Conservation (phyloP, 208 protist genomes). For the Leishmania amazonensis region DNA sequence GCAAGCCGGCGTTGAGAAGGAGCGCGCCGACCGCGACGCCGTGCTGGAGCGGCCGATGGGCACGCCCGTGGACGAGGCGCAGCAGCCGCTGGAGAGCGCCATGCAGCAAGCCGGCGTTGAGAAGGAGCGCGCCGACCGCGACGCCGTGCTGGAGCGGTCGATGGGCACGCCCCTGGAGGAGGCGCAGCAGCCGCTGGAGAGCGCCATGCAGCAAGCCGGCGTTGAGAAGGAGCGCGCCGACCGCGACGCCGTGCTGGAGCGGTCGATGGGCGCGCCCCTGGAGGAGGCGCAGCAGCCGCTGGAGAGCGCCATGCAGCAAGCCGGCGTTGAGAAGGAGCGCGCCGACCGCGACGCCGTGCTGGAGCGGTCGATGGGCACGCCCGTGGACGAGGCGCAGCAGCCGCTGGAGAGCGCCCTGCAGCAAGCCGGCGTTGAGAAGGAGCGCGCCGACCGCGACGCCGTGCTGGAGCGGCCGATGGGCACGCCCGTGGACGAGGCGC, state of each 20-base stretch:
- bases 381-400: background rate
- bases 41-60: background rate
- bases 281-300: constrained; percentile 7
- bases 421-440: background rate
- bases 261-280: background rate
- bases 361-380: background rate
- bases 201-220: background rate
- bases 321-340: background rate
- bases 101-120: background rate
- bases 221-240: background rate
- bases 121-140: background rate
- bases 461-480: background rate
- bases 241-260: constrained; percentile 1
- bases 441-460: background rate
- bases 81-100: background rate
- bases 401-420: background rate
- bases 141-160: background rate
- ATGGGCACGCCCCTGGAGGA: background rate
- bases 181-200: background rate
- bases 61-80: background rate
- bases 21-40: background rate
- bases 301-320: background rate
- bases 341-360: background rate
- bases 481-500: background rate
- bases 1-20: background rate